A percentile compares a stretch with the other conserved stretches of the same genome.
Conservation (phyloP, 2,329 filamentous ascomycete genomes). For the Neonectria magnoliae region DNA sequence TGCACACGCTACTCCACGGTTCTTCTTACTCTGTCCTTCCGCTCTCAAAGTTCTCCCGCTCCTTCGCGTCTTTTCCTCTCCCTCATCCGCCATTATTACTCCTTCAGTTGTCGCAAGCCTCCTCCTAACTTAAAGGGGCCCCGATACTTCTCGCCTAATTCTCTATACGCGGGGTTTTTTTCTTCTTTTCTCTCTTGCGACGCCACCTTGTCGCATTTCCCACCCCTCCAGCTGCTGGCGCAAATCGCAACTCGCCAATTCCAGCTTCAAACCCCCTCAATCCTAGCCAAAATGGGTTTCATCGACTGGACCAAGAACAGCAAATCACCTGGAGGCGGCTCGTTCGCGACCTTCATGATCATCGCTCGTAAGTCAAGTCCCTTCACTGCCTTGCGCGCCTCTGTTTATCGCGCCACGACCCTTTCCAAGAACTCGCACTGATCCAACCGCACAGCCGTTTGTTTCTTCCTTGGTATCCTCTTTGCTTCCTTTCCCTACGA, state of each 20-base stretch:
- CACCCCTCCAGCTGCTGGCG: not conserved
- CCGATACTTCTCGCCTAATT: not conserved
- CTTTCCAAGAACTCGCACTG: constrained; percentile 5
- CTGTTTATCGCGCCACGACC: not conserved
- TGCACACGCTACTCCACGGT: constrained; percentile 25
- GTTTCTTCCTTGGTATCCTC: constrained; percentile 98
- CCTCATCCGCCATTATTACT: constrained; percentile 14
- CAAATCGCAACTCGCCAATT: constrained; percentile 19
- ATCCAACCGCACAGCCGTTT: constrained; percentile 69
- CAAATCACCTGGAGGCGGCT: constrained; percentile 67
- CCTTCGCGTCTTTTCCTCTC: not conserved
- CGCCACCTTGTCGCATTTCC: constrained; percentile 6
- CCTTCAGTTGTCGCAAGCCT: constrained; percentile 1
- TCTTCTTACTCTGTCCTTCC: not conserved
- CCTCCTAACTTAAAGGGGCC: constrained; percentile 4
- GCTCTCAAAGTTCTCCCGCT: constrained; percentile 19
- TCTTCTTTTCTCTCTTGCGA: constrained; percentile 7
- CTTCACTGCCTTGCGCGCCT: constrained; percentile 2
- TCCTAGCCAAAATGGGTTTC: constrained; percentile 45
- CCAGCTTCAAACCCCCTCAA: constrained; percentile 22
- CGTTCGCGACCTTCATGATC: constrained; percentile 97
- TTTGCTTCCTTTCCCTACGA: constrained; percentile 98
- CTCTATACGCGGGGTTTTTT: constrained; percentile 20
- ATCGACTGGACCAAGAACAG: constrained; percentile 68
- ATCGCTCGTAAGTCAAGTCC: constrained; percentile 79